Conservation (phyloP, 2,329 filamentous ascomycete genomes). For the Alternaria tenuissima region DNA sequence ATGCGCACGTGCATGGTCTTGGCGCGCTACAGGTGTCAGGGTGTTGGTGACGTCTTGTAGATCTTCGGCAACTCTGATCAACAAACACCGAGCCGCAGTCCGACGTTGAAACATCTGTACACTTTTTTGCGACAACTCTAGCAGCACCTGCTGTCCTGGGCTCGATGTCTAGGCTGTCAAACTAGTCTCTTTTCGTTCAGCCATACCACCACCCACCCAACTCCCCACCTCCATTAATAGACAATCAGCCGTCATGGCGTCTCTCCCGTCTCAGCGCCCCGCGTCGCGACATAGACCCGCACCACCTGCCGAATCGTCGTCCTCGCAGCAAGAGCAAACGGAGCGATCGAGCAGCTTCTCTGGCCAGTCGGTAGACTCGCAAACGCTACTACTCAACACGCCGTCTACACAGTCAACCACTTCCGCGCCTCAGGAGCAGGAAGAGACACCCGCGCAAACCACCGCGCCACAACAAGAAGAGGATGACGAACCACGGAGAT, state of each 20-base stretch:
- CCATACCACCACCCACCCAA: background rate
- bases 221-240: background rate
- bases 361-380: conserved; percentile 55
- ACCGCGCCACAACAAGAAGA: conserved; percentile 23
- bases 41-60: conserved; percentile 24
- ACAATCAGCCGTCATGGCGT: conserved; percentile 47
- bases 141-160: background rate
- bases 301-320: conserved; percentile 29
- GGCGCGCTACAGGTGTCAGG: conserved; percentile 17
- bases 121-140: background rate
- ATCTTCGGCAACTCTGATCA: conserved; percentile 27
- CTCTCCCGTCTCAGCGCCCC: conserved; percentile 51
- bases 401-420: conserved; percentile 27
- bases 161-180: background rate
- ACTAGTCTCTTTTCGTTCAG: background rate
- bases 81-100: conserved; percentile 26
- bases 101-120: background rate
- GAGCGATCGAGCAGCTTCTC: conserved; percentile 49
- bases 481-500: conserved; percentile 60
- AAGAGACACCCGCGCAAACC: conserved; percentile 23
- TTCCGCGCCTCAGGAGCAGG: conserved; percentile 22
- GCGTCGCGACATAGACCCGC: conserved; percentile 46
- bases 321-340: conserved; percentile 26
- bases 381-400: conserved; percentile 56
- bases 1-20: conserved; percentile 23